Base-by-base conservation (phyloP, 2,329 filamentous ascomycete genomes). In the Dactylellina parvicollis region DNA sequence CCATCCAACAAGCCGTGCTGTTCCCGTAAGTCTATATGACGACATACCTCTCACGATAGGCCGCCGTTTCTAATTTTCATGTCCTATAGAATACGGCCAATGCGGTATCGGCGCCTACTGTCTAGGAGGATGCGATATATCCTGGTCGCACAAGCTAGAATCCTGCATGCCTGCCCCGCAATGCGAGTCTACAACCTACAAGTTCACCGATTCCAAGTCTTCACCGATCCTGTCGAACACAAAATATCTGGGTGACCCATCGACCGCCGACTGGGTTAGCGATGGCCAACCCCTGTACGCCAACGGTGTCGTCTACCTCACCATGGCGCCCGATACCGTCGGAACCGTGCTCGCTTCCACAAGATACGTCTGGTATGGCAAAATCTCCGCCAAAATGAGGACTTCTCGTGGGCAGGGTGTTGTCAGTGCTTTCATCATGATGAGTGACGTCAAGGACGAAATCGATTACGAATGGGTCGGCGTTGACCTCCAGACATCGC, bases 401-500 rank as follows among this genome's bases (percentile, higher is more conserved):
- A 94, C 92, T 0, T 90, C 89, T 76, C 89, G 91, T 78, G 93
- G 92, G 67, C 83, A 85, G 47, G 95, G 95, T 85, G 95, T 99
- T 20, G 90, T 99, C n/a, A 96, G 92, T 1, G 94, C 92, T 28
- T 99, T 99, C 80, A 99, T 99, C 80, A 84, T 98, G 79, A 88
- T 97, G 81, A 93, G 91, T 34, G 94, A 98, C 79, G 90, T 96
- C 79, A 96, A 97, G 85, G 95, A 99, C 79, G 95, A 99, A 82
- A 96, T 99, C 78, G 95, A 99, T 83, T 98, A 92, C 80, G 95
- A 99, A 81, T 98, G 90, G 80, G 86, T 99, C 61, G 95, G 95
- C 76, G 86, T 86, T 46, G 91, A 97, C 79, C 84, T 96, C 75
- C 79, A 84, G 49, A 86, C 85, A 75, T 91, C 90, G 16, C 93